A percentile compares a stretch with the other conserved stretches of the same genome.
These are phyloP conservation scores for Daldinia loculata DNA, from an alignment of 495 filamentous ascomycete species.

Conservation along the genomic window DNA sequence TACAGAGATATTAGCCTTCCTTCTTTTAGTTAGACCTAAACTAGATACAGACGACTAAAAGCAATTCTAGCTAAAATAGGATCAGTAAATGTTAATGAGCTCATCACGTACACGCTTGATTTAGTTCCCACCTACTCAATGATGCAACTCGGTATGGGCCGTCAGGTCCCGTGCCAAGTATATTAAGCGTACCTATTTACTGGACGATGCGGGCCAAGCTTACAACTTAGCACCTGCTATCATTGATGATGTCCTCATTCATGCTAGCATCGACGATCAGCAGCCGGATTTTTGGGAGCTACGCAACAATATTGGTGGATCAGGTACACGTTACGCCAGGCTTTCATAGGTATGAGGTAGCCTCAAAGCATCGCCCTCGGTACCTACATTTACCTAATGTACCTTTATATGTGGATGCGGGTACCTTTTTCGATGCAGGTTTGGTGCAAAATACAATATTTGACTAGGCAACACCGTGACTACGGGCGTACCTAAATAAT, in stretches of 20 bases:
- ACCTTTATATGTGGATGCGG: background rate
- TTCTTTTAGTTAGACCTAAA: constrained; percentile 5
- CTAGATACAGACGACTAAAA: constrained; percentile 1
- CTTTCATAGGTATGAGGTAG: background rate
- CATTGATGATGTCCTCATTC: background rate
- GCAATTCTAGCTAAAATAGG: background rate
- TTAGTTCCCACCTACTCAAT: constrained; percentile 26
- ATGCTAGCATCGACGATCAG: background rate
- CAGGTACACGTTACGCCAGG: background rate
- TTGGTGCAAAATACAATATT: background rate
- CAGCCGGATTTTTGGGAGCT: background rate
- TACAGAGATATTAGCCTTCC: constrained; percentile 5
- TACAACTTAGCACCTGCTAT: constrained; percentile 14
- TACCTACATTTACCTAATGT: background rate
- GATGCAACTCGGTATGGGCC: constrained; percentile 32
- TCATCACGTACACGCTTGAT: constrained; percentile 7
- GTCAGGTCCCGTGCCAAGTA: constrained; percentile 24
- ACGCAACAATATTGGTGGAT: background rate
- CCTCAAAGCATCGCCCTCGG: background rate
- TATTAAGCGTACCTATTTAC: constrained; percentile 1
- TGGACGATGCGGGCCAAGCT: constrained; percentile 8
- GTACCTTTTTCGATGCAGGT: background rate
- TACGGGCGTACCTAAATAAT: background rate
- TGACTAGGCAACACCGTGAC: background rate
- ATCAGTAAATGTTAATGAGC: constrained; percentile 14